These are phyloP conservation scores for Lactarius vividus DNA, from an alignment of 768 basidiomycete genomes.

Conservation along the genomic window DNA sequence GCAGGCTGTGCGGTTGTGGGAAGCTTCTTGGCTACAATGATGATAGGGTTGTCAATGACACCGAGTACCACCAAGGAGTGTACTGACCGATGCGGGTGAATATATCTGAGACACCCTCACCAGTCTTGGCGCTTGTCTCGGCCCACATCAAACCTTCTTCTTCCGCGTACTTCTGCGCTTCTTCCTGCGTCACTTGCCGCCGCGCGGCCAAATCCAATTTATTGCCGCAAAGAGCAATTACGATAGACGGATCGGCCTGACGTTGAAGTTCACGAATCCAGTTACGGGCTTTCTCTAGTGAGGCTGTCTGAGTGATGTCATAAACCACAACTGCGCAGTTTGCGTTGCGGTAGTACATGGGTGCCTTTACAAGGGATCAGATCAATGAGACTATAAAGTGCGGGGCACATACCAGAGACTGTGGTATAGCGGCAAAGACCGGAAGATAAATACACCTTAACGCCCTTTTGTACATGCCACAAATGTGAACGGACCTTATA, in stretches of 20 bases:
- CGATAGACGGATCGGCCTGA: conserved; percentile 95
- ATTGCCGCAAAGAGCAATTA: conserved; percentile 96
- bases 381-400: not conserved
- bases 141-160: conserved; percentile 93
- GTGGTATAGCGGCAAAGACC: not conserved
- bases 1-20: conserved; percentile 74
- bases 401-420: conserved; percentile 47
- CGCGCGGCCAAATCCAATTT: conserved; percentile 85
- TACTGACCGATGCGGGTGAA: conserved; percentile 80
- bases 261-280: conserved; percentile 98
- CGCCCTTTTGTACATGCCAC: conserved; percentile 27
- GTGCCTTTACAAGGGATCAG: conserved; percentile 51
- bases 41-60: conserved; percentile 6
- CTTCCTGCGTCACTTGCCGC: conserved; percentile 82
- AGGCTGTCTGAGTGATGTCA: conserved; percentile 90
- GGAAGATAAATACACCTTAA: conserved; percentile 18
- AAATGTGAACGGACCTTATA: conserved; percentile 59
- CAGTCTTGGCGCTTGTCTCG: conserved; percentile 88
- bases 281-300: conserved; percentile 90
- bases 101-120: conserved; percentile 81
- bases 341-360: conserved; percentile 96
- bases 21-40: conserved; percentile 73
- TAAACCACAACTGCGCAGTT: conserved; percentile 94
- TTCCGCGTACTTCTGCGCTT: conserved; percentile 89
- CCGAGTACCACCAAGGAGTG: conserved; percentile 1